Evolutionary conservation across 768 basidiomycete genomes (phyloP).

Genomic region (Multifurca ochricompacta): DNA sequence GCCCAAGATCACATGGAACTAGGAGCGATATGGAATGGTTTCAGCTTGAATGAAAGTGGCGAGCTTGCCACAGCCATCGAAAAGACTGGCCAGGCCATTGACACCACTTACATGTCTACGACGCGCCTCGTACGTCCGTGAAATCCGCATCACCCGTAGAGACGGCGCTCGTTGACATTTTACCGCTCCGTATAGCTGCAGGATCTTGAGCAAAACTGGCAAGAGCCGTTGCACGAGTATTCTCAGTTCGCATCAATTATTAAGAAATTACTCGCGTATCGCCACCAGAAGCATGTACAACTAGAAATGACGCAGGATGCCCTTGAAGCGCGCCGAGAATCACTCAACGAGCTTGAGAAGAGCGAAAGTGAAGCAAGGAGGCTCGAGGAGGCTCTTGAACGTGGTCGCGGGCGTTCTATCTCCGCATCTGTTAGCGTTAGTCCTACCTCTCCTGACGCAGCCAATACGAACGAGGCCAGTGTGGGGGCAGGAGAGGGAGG

Average conservation of each 20-base stretch:
- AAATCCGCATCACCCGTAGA: neutral
- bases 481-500: conserved; percentile 19
- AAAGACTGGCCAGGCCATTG: conserved; percentile 94
- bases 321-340: conserved; percentile 75
- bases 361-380: conserved; percentile 87
- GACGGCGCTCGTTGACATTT: neutral
- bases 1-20: conserved; percentile 86
- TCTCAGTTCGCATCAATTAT: conserved; percentile 92
- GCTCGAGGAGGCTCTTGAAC: conserved; percentile 78
- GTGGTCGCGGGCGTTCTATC: conserved; percentile 36
- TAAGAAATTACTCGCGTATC: conserved; percentile 87
- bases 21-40: conserved; percentile 87
- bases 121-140: conserved; percentile 62
- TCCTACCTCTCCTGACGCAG: neutral
- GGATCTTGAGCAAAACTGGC: conserved; percentile 91
- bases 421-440: neutral
- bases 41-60: conserved; percentile 79
- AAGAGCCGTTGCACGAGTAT: conserved; percentile 94
- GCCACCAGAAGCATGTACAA: conserved; percentile 97
- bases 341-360: conserved; percentile 84
- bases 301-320: conserved; percentile 95
- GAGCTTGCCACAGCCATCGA: conserved; percentile 79
- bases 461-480: neutral
- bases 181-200: conserved; percentile 51
- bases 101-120: conserved; percentile 89